Base-by-base conservation (phyloP, 1,284 basidiomycete genomes). In the Ustanciosporium gigantosporum region DNA sequence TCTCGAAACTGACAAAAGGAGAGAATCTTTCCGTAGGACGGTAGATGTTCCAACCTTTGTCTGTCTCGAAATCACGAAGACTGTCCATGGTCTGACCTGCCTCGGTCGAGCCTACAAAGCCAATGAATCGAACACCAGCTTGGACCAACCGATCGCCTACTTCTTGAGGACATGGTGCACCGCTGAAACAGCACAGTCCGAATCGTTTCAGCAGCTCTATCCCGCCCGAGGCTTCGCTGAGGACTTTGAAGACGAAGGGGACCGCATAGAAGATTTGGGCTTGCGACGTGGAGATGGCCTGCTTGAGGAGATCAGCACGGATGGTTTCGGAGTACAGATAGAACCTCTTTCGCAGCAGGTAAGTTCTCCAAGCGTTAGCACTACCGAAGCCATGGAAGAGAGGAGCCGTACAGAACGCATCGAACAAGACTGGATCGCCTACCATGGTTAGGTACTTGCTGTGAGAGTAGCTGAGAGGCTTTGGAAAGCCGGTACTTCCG, bases 1-100 rank as follows among this genome's bases (percentile, higher is more conserved):
- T 53, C 22, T 62, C 55, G 24, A 60, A 59, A 19, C 44, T 43
- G 42, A 59, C 46, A 21, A 47, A 58, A 3, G 57, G 47, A 1
- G 34, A 42, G 8, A 36, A 31, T 8, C 48, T 42, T 4, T 36
- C 13, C 11, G 66, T 75, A 13, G 76, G 76, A 25, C 81, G 76
- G 23, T 84, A 73, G 80, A 83, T 85, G 65, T 84, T 84, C 85
- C 86, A 87, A 20, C 72, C 81, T 65, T 84, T 84, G 79, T 87
- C 86, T 4, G 57, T 78, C 2, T 72, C 74, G 53, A 83, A 85
- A 46, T 84, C 80, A 9, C 84, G 80, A 25, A 78, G 74, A 13
- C 82, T 83, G 69, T 81, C 80, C 80, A 84, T 77, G 48, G 85
- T 70, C 21, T 55, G 48, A 4, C 66, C 60, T 0, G 34, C 35